Base-by-base conservation (phyloP, 116 monocot species). In the Trichopus zeylanicus region DNA sequence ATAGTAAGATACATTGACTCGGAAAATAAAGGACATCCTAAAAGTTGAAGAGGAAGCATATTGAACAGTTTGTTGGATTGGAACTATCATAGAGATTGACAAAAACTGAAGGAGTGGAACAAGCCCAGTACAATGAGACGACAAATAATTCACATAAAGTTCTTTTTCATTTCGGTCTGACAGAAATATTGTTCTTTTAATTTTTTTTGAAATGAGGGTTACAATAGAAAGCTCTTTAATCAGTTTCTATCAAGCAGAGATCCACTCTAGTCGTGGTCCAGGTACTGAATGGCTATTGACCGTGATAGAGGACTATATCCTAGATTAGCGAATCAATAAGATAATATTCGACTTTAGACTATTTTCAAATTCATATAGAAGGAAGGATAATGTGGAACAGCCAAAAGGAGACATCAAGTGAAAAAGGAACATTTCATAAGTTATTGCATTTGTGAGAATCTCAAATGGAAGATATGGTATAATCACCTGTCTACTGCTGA, bases 221-320 rank as follows among this genome's bases (percentile, higher is more conserved):
- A 42, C 42, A 42, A 42, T 13, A 16, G n/a, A 42, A 42, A 42
- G 42, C 42, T 42, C n/a, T 42, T 42, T 13, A 13, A 42, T 42
- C 42, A 42, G 42, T n/a, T 42, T 42, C 42, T 42, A 42, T 42
- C 42, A 42, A 42, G 8, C 42, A 42, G 42, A 42, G 42, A 42
- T 15, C 42, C 8, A 42, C 42, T 42, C n/a, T 42, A 42, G n/a
- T 4, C n/a, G 42, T 42, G 42, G 42, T 42, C 42, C 42, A 42
- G n/a, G 12, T 42, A n/a, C 42, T 42, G 42, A 10, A n/a, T 42
- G 42, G 42, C 39, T 16, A 42, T 42, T 13, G 12, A 42, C 42
- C n/a, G n/a, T n/a, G n/a, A n/a, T n/a, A n/a, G n/a, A n/a, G n/a
- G n/a, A n/a, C n/a, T n/a, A n/a, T n/a, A n/a, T n/a, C n/a, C n/a